A percentile compares a stretch with the other conserved stretches of the same genome.
Evolutionary conservation across 148 eudicot genomes (phyloP).

Genomic region (Amaranthus hypochondriacus): DNA sequence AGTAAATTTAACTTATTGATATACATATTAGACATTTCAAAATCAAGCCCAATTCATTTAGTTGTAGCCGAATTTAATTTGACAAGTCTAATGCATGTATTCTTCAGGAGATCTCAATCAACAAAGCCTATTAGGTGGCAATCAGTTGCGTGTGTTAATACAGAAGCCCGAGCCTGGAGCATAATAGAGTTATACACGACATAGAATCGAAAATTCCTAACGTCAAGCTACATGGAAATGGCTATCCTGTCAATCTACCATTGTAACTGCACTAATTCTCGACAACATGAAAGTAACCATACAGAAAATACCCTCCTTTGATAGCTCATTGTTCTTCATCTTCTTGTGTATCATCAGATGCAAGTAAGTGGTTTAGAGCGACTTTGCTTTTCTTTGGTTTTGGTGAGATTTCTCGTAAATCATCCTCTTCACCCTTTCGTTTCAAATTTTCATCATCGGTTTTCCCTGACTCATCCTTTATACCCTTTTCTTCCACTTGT

Average conservation of each 20-base stretch:
- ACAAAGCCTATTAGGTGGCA: background rate
- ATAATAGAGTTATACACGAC: background rate
- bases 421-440: constrained; percentile 49
- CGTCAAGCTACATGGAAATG: constrained; percentile 7
- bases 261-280: background rate
- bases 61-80: too few relatives aligned
- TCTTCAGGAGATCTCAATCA: background rate
- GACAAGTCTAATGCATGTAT: background rate
- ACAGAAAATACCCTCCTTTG: background rate
- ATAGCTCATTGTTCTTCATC: constrained; percentile 36
- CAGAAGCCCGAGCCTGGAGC: background rate
- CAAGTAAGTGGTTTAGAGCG: constrained; percentile 60
- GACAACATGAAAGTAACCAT: background rate
- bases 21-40: too few relatives aligned
- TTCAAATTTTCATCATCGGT: constrained; percentile 38
- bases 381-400: constrained; percentile 68
- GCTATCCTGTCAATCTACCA: background rate
- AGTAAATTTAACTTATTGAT: too few relatives aligned
- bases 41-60: too few relatives aligned
- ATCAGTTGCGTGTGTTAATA: background rate
- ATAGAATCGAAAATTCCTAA: background rate
- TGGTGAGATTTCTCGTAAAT: constrained; percentile 19
- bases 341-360: constrained; percentile 75
- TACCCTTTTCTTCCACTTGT: constrained; percentile 21
- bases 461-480: constrained; percentile 24